These are phyloP conservation scores for Xerocomellus amylosporus DNA, from an alignment of 768 basidiomycete genomes.

Conservation along the genomic window DNA sequence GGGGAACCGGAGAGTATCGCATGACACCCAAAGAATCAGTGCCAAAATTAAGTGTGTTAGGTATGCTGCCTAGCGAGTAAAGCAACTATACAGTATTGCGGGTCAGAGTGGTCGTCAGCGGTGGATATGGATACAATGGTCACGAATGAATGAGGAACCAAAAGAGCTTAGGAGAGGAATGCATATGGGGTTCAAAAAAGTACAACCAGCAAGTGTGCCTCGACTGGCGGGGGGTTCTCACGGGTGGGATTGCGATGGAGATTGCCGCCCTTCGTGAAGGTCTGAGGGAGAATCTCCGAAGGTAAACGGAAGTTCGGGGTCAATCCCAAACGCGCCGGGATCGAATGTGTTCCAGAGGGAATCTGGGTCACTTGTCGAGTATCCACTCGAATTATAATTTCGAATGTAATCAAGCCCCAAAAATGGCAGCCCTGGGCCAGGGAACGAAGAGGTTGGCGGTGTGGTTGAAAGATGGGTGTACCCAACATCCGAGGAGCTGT, in stretches of 20 bases:
- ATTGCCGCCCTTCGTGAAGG: constrained; percentile 29
- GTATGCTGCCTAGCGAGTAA: constrained; percentile 26
- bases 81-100: constrained; percentile 27
- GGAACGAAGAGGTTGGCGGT: constrained; percentile 61
- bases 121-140: constrained; percentile 33
- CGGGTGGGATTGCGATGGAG: constrained; percentile 23
- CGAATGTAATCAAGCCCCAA: constrained; percentile 80
- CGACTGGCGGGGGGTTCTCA: constrained; percentile 8
- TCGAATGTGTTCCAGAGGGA: constrained; percentile 62
- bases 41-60: constrained; percentile 27
- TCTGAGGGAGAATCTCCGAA: constrained; percentile 37
- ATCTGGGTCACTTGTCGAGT: constrained; percentile 38
- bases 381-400: constrained; percentile 59
- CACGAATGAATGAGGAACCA: constrained; percentile 5
- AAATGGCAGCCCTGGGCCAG: constrained; percentile 77
- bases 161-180: background rate
- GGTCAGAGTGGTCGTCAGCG: constrained; percentile 16
- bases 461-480: constrained; percentile 50
- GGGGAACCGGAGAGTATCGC: background rate
- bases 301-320: constrained; percentile 76
- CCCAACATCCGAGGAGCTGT: constrained; percentile 38
- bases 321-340: constrained; percentile 67
- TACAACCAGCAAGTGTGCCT: constrained; percentile 5
- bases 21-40: constrained; percentile 5
- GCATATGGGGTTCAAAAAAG: constrained; percentile 18